Evolutionary conservation across 805 yeast genomes (phyloP).

Genomic region (Candida silvicultrix): DNA sequence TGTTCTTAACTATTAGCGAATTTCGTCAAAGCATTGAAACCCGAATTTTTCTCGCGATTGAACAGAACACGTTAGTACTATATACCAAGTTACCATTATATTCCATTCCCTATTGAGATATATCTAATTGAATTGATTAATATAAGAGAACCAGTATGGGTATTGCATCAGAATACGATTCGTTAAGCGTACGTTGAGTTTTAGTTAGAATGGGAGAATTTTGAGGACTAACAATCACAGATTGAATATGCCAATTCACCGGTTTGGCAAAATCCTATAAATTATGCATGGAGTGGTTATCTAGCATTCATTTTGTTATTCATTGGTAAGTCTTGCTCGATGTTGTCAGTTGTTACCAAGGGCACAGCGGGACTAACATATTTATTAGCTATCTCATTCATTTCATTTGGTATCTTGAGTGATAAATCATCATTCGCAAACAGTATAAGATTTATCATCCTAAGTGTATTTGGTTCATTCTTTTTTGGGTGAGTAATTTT

Average conservation of each 20-base stretch:
- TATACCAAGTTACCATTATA: too few relatives aligned
- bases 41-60: neutral
- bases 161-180: neutral
- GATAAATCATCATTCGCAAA: slow-evolving; percentile 6
- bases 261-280: neutral
- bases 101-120: too few relatives aligned
- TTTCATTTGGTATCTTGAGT: slow-evolving; percentile 5
- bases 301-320: neutral
- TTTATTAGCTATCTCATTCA: slow-evolving; percentile 1
- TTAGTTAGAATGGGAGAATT: too few relatives aligned
- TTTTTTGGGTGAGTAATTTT: slow-evolving; percentile 25
- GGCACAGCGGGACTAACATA: neutral
- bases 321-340: neutral
- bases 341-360: too few relatives aligned
- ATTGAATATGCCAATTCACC: neutral
- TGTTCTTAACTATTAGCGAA: too few relatives aligned
- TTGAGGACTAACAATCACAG: neutral
- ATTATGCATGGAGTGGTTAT: neutral
- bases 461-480: slow-evolving; percentile 27
- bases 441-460: slow-evolving; percentile 15
- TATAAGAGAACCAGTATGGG: too few relatives aligned
- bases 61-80: neutral
- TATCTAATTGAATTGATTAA: too few relatives aligned
- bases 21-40: too few relatives aligned
- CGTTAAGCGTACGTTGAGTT: neutral